Evolutionary conservation across 2,329 filamentous ascomycete genomes (phyloP).

Genomic region (Pseudogymnoascus sp.): DNA sequence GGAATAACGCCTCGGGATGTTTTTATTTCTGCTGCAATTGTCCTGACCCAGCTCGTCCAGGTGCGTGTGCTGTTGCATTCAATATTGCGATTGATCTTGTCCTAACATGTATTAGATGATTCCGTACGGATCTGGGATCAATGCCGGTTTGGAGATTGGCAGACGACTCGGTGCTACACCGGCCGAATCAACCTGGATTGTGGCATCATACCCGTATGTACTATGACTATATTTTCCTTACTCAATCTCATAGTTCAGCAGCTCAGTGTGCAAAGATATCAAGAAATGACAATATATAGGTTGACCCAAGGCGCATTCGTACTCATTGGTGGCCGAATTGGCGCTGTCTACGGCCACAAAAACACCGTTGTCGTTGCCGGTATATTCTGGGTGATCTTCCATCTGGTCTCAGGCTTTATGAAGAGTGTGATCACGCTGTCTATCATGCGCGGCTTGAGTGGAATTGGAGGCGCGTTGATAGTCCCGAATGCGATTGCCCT

Average conservation of each 20-base stretch:
- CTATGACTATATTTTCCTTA: background rate
- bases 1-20: background rate
- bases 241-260: background rate
- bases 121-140: background rate
- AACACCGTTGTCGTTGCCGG: slow-evolving; percentile 38
- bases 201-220: slow-evolving; percentile 31
- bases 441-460: slow-evolving; percentile 37
- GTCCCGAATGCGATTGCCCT: slow-evolving; percentile 45
- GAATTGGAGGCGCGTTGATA: slow-evolving; percentile 43
- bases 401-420: slow-evolving; percentile 37
- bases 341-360: slow-evolving; percentile 45
- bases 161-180: slow-evolving; percentile 10
- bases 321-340: slow-evolving; percentile 42
- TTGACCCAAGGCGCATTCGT: slow-evolving; percentile 46
- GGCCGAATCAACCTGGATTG: slow-evolving; percentile 33
- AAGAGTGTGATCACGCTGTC: slow-evolving; percentile 35
- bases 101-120: slow-evolving; percentile 8
- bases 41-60: background rate
- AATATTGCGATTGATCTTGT: background rate
- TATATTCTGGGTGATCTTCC: slow-evolving; percentile 35
- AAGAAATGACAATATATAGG: slow-evolving; percentile 20
- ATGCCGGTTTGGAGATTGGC: slow-evolving; percentile 1
- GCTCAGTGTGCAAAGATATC: slow-evolving; percentile 9
- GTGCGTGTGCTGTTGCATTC: background rate
- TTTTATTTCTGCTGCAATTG: background rate